Conservation (phyloP, 768 basidiomycete species). For the Mycena polygramma region DNA sequence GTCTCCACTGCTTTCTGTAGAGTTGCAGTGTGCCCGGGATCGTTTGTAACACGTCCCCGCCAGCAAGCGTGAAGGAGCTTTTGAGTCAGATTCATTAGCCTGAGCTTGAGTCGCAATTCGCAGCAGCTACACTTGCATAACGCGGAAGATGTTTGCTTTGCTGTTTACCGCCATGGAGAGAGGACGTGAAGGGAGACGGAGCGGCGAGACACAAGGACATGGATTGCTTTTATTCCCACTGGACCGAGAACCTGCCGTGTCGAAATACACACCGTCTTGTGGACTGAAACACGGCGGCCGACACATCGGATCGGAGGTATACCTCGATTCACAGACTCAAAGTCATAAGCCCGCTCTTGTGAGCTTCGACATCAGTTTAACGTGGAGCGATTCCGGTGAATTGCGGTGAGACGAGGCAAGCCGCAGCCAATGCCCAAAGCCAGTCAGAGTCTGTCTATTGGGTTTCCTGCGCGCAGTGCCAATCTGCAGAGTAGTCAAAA, state of each 20-base stretch:
- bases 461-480: no score
- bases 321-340: no score
- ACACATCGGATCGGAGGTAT: neutral
- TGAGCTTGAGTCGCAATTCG: neutral
- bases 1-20: slow-evolving; percentile 32
- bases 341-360: no score
- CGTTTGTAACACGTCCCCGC: slow-evolving; percentile 34
- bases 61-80: slow-evolving; percentile 33
- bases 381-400: no score
- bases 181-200: neutral
- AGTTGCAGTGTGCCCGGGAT: slow-evolving; percentile 21
- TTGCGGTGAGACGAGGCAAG: no score
- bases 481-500: no score
- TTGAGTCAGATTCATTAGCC: neutral
- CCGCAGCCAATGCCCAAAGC: no score
- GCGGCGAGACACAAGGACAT: neutral
- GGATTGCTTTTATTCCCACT: neutral
- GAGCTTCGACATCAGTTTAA: no score
- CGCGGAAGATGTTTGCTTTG: slow-evolving; percentile 24
- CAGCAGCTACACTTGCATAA: slow-evolving; percentile 13
- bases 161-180: neutral
- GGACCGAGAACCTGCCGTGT: neutral
- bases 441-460: no score
- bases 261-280: no score
- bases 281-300: neutral